These are phyloP conservation scores for Gynostemma pentaphyllum DNA, from an alignment of 306 rosid species.

Conservation along the genomic window DNA sequence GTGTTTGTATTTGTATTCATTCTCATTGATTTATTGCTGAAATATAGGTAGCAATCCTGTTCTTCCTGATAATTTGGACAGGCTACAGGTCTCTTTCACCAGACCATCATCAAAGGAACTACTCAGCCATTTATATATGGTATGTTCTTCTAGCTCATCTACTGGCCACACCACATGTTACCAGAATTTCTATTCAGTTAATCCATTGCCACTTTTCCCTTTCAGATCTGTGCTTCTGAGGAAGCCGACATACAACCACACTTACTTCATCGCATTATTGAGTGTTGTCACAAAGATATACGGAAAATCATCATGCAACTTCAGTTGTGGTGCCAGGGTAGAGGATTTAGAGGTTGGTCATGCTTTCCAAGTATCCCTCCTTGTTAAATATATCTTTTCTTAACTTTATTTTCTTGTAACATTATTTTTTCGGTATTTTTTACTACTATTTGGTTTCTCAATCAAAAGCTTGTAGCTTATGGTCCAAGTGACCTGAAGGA, in stretches of 20 bases:
- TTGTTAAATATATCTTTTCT: background rate
- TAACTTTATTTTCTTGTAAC: background rate
- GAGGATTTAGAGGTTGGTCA: slow-evolving; percentile 33
- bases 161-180: background rate
- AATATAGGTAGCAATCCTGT: slow-evolving; percentile 44
- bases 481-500: background rate
- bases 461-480: background rate
- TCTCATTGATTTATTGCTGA: slow-evolving; percentile 19
- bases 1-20: slow-evolving; percentile 9
- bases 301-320: slow-evolving; percentile 73
- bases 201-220: slow-evolving; percentile 7
- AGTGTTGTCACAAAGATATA: slow-evolving; percentile 52
- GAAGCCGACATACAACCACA: slow-evolving; percentile 32
- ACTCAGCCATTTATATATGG: slow-evolving; percentile 55
- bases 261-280: slow-evolving; percentile 47
- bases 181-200: background rate
- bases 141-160: slow-evolving; percentile 23
- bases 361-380: background rate
- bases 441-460: background rate
- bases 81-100: slow-evolving; percentile 40
- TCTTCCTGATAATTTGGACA: slow-evolving; percentile 44
- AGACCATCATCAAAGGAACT: slow-evolving; percentile 53
- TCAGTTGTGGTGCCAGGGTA: slow-evolving; percentile 90
- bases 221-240: slow-evolving; percentile 74
- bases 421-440: background rate